Base-by-base conservation (phyloP, 345 rosid species). In the Melaleuca alternifolia region DNA sequence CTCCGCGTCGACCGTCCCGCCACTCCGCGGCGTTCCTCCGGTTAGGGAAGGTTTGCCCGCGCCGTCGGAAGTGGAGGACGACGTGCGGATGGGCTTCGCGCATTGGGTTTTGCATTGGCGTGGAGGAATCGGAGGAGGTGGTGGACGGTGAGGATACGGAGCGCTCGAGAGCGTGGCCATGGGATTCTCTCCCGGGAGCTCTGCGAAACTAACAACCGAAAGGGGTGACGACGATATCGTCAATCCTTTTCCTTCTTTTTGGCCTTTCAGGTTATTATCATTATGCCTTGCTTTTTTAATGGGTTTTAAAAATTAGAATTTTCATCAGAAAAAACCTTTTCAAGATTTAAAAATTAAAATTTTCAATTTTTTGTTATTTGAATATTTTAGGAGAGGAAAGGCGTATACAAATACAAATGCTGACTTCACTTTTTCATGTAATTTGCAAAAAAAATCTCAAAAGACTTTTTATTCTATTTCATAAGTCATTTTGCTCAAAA, bases 121-220 rank as follows among this genome's bases (percentile, higher is more conserved):
- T 7, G 8, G 28, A 56, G 37, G 75, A 54, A 50, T 54, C 82
- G 51, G 26, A 59, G 75, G 24, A 26, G 52, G 84, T 54, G 84
- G 75, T 3, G 30, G 51, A 52, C 81, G 53, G 53, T 50, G n/a
- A 56, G 65, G 82, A 48, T 11, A 86, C 9, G 83, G 84, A 51
- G 84, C 23, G 87, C 84, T 84, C 76, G 90, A 85, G 85, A 92
- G 57, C 4, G 91, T 84, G 61, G 91, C 90, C 95, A 93, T 93
- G 82, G 59, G 59, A 62, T 83, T 57, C 5, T 48, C 62, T 75
- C 3, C 26, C 23, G 11, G 4, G 13, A 37, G 6, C 56, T 28
- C 18, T 10, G 51, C 82, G 24, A 23, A 15, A 62, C 71, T 26
- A 14, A 0, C 75, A 0, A 28, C 51, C 51, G 51, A 16, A 62